Evolutionary conservation across 257 asterid species (phyloP).

Genomic region (Lycium barbarum): DNA sequence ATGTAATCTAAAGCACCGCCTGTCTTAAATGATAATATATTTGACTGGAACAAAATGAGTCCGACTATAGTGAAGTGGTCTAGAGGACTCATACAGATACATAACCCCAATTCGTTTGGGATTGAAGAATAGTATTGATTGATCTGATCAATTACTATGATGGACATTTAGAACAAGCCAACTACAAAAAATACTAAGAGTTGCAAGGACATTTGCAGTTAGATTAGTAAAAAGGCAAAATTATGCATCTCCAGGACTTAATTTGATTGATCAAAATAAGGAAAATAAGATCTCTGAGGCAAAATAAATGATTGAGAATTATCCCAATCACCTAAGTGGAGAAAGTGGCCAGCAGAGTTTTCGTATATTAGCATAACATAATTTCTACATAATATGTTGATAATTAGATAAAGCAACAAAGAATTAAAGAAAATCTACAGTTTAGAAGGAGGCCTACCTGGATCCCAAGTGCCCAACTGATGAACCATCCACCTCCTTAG

Average conservation of each 20-base stretch:
- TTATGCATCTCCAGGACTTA: not conserved
- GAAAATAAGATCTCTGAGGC: not conserved
- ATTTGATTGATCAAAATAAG: not conserved
- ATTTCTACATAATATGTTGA: not conserved
- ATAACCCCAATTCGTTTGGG: not conserved
- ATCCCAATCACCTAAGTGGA: not conserved
- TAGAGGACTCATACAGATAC: not conserved
- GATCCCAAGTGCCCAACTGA: slow-evolving; percentile 56
- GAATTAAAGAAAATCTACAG: not conserved
- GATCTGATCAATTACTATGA: not conserved
- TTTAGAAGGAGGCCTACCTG: slow-evolving; percentile 50
- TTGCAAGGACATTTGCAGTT: slow-evolving; percentile 28
- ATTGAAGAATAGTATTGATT: not conserved
- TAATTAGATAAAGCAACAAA: slow-evolving; percentile 8
- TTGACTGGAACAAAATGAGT: not conserved
- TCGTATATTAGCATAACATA: not conserved
- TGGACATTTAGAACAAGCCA: not conserved
- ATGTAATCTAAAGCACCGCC: not conserved
- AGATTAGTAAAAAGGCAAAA: not conserved
- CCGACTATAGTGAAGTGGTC: not conserved
- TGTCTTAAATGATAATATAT: not conserved
- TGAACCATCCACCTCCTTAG: slow-evolving; percentile 53
- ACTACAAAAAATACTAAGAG: slow-evolving; percentile 6
- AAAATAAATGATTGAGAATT: not conserved
- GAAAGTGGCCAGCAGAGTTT: not conserved